phyloP scores from a whole-genome alignment of 129 eudicot genomes.

The Tagetes erecta region DNA sequence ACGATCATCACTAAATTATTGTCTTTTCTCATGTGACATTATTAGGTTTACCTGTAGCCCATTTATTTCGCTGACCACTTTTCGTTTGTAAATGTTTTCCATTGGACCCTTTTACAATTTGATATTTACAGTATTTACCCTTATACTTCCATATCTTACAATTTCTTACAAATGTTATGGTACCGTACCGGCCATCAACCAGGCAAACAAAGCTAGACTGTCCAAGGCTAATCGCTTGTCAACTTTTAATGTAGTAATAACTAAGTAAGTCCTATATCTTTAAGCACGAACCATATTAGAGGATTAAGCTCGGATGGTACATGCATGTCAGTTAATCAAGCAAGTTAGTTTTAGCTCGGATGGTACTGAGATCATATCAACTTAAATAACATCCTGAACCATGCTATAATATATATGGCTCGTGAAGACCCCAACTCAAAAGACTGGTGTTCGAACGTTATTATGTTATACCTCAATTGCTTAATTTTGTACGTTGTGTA shows the following conservation, averaged over 20 bases:
- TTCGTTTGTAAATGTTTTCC: not conserved
- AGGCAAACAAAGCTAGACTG: not conserved
- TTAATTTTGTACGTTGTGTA: not conserved
- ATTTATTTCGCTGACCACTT: slow-evolving; percentile 26
- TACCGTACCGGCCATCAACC: not conserved
- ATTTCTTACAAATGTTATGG: slow-evolving; percentile 1
- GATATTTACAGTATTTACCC: not conserved
- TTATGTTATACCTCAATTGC: not conserved
- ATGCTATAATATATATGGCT: not conserved
- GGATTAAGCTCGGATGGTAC: not conserved
- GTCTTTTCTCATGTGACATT: slow-evolving; percentile 22
- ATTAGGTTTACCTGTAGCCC: slow-evolving; percentile 17
- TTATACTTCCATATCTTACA: not conserved
- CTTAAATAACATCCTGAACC: too few relatives aligned
- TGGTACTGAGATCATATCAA: too few relatives aligned
- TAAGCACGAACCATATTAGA: not conserved
- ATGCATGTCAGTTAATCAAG: not conserved
- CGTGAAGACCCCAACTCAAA: not conserved
- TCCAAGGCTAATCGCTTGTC: not conserved
- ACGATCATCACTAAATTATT: slow-evolving; percentile 32
- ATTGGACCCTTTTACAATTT: slow-evolving; percentile 19
- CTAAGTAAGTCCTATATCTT: not conserved
- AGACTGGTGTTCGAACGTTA: not conserved
- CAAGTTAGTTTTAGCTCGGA: not conserved
- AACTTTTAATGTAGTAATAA: not conserved